These are phyloP conservation scores for Ascochyta koolunga DNA, from an alignment of 2,329 filamentous ascomycete genomes.

Conservation along the genomic window DNA sequence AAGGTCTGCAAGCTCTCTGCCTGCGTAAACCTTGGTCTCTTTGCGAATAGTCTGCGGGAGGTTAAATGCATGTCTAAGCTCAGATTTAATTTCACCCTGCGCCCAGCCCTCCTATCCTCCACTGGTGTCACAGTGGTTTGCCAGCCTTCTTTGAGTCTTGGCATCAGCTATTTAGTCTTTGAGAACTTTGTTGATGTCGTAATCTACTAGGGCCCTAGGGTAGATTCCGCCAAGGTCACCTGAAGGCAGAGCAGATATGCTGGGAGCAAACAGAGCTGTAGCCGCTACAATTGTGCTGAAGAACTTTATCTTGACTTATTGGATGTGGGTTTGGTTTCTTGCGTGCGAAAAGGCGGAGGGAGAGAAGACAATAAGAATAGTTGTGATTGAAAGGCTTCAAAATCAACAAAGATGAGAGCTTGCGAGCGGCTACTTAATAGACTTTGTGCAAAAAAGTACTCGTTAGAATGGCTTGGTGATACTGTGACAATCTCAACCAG, in stretches of 20 bases:
- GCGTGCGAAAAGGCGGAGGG: no score
- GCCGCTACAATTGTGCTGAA: conserved; percentile 2
- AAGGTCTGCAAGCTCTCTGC: conserved; percentile 5
- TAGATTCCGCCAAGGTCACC: background rate
- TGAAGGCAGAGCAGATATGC: background rate
- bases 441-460: no score
- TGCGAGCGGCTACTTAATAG: no score
- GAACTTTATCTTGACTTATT: conserved; percentile 5
- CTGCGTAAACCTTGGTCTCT: background rate
- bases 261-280: conserved; percentile 3
- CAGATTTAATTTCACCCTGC: background rate
- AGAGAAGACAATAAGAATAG: no score
- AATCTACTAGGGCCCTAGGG: background rate
- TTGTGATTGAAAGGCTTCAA: no score
- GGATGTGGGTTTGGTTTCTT: background rate
- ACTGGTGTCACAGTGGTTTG: no score
- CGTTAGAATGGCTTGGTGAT: background rate
- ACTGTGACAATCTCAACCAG: background rate
- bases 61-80: background rate
- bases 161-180: no score
- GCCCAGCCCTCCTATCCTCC: no score
- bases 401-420: no score
- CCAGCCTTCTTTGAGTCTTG: no score
- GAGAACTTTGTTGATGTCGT: background rate
- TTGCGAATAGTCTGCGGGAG: background rate